phyloP scores from a whole-genome alignment of 768 basidiomycete genomes.

The Gymnopilus dilepis region DNA sequence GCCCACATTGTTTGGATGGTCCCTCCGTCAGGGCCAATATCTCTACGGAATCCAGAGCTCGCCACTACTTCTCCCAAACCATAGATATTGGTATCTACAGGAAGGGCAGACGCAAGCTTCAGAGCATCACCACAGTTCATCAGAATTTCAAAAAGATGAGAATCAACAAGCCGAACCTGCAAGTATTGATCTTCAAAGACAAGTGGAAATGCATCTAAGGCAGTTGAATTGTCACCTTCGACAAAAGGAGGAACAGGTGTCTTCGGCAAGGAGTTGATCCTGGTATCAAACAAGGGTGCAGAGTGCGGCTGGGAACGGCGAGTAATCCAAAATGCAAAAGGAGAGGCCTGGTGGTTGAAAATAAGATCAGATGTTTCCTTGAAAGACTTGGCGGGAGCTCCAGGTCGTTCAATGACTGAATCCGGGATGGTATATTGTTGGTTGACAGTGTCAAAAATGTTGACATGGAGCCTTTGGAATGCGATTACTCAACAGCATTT shows the following conservation, averaged over 20 bases:
- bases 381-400: conserved; percentile 38
- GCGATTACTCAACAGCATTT: background rate
- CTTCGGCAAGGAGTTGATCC: conserved; percentile 61
- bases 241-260: conserved; percentile 66
- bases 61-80: conserved; percentile 78
- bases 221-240: conserved; percentile 53
- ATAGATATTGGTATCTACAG: conserved; percentile 72
- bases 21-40: conserved; percentile 58
- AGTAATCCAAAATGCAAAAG: conserved; percentile 85
- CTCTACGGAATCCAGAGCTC: conserved; percentile 70
- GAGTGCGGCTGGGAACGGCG: conserved; percentile 61
- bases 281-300: conserved; percentile 72
- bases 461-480: conserved; percentile 62
- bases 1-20: conserved; percentile 75
- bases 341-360: conserved; percentile 67
- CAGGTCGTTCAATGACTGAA: conserved; percentile 62
- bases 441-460: conserved; percentile 65
- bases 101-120: conserved; percentile 73
- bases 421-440: conserved; percentile 72
- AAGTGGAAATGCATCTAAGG: conserved; percentile 67
- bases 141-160: conserved; percentile 22
- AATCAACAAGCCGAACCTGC: conserved; percentile 46
- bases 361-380: conserved; percentile 60
- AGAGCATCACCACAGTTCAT: background rate
- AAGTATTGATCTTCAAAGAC: conserved; percentile 85